Evolutionary conservation across 2,329 filamentous ascomycete genomes (phyloP).

Genomic region (Thermoascus crustaceus): DNA sequence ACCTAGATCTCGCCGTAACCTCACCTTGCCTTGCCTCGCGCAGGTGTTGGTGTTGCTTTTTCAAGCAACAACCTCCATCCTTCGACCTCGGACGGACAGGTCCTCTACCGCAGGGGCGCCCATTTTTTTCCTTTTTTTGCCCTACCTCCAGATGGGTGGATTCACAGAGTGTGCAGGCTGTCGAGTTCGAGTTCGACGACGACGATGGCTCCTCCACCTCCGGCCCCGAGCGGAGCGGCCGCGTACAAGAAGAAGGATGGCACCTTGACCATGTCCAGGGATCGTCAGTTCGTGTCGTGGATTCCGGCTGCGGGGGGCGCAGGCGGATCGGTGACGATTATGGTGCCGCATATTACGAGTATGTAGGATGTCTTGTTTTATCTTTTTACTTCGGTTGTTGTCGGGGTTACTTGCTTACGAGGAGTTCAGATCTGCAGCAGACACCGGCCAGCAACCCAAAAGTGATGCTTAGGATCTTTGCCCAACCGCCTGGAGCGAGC

Average conservation of each 20-base stretch:
- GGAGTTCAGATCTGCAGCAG: conserved; percentile 71
- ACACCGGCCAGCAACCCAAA: conserved; percentile 81
- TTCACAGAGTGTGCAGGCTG: conserved; percentile 28
- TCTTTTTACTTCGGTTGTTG: not conserved
- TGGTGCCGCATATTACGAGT: conserved; percentile 75
- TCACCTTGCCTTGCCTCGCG: too few relatives aligned
- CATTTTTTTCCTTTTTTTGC: too few relatives aligned
- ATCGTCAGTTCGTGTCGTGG: conserved; percentile 72
- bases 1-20: too few relatives aligned
- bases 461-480: conserved; percentile 89
- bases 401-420: not conserved
- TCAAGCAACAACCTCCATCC: too few relatives aligned
- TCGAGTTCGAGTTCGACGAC: conserved; percentile 22
- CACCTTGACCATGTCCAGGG: conserved; percentile 63
- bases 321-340: conserved; percentile 59
- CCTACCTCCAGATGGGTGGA: conserved; percentile 32
- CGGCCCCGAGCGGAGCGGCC: conserved; percentile 59
- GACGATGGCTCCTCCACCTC: conserved; percentile 37
- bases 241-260: conserved; percentile 97
- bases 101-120: too few relatives aligned
- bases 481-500: conserved; percentile 47
- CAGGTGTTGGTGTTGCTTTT: too few relatives aligned
- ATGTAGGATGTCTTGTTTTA: conserved; percentile 26
- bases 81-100: too few relatives aligned
- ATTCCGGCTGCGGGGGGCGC: conserved; percentile 57